Evolutionary conservation across 2,329 filamentous ascomycete species (phyloP).

Genomic region (Elsinoe fawcettii): DNA sequence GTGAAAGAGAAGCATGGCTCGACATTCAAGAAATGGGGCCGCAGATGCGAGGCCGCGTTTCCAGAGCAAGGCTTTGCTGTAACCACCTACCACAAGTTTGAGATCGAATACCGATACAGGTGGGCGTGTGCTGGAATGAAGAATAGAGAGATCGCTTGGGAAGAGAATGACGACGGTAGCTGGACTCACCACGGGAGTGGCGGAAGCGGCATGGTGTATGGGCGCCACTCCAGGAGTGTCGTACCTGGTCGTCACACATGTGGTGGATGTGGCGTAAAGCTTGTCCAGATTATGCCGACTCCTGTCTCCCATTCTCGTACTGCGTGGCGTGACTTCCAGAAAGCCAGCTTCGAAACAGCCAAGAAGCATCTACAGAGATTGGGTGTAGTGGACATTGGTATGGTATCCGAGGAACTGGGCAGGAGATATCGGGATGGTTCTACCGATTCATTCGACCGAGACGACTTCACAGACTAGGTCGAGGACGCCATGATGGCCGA

Average conservation of each 20-base stretch:
- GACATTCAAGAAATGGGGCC: constrained; percentile 73
- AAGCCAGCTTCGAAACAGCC: not conserved
- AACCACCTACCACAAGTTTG: constrained; percentile 82
- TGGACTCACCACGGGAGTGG: constrained; percentile 11
- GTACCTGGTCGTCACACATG: constrained; percentile 64
- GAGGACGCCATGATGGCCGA: not conserved
- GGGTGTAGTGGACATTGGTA: not conserved
- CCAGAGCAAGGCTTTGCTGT: constrained; percentile 59
- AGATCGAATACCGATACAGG: constrained; percentile 85
- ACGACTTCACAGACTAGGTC: too few relatives aligned
- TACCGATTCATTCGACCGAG: not conserved
- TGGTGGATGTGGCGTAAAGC: constrained; percentile 57
- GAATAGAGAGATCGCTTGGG: constrained; percentile 17
- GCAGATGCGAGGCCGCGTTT: constrained; percentile 50
- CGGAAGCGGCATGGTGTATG: constrained; percentile 62
- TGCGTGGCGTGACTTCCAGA: not conserved
- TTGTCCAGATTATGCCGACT: constrained; percentile 72
- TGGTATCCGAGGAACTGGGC: not conserved
- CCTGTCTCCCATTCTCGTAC: constrained; percentile 34
- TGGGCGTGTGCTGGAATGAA: constrained; percentile 57
- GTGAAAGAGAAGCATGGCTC: constrained; percentile 69
- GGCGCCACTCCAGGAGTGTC: constrained; percentile 79
- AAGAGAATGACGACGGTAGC: constrained; percentile 1
- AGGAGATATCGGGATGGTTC: not conserved
- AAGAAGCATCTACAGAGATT: not conserved